Evolutionary conservation across 495 filamentous ascomycete species (phyloP), one percentile per base, ranked within the genome.

Genomic region (Podospora anserina): DNA sequence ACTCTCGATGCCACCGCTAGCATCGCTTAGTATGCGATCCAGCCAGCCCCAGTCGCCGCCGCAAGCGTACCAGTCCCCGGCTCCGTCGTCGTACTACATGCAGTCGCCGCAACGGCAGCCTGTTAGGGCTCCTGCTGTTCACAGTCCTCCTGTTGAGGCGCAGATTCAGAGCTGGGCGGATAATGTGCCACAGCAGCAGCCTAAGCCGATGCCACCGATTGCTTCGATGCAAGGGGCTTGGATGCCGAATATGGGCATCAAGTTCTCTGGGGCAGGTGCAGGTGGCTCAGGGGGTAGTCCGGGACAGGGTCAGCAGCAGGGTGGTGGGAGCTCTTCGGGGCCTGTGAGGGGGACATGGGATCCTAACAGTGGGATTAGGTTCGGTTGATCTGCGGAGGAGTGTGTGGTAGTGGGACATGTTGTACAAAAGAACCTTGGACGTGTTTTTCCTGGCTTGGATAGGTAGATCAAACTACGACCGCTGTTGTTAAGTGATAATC

Each of bases 171-270:
- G 81, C 32, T 83, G 81, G 81, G 80, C 78, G 0, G 78, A 79
- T 20, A 81, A 80, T 23, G 81, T 86, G 4, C 80, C 85, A 1
- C 81, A 82, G 19, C 86, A 88, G 34, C 85, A 88, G 44, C 78
- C 83, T 2, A 75, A 82, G 39, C 79, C 82, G 23, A 78, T 80
- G 73, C 80, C 83, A 19, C 83, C 85, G 0, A 80, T 72, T 11
- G 62, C 72, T 1, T 71, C 59, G 26, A 74, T 86, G 71, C 78
- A 78, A n/a, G 80, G 82, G 2, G 87, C 91, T 68, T 95, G 92
- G 92, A 86, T 87, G 54, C 91, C 91, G 0, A 89, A 91, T 5
- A 87, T 91, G 81, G 91, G 90, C 0, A 93, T 95, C 68, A 89
- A 89, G 20, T 96, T 94, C 75, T 84, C 69, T 19, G 61, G 62